A percentile compares a stretch with the other conserved stretches of the same genome.
These are phyloP conservation scores for Blakeslea trispora DNA, from an alignment of 371 early-diverging fungal species.

Conservation along the genomic window DNA sequence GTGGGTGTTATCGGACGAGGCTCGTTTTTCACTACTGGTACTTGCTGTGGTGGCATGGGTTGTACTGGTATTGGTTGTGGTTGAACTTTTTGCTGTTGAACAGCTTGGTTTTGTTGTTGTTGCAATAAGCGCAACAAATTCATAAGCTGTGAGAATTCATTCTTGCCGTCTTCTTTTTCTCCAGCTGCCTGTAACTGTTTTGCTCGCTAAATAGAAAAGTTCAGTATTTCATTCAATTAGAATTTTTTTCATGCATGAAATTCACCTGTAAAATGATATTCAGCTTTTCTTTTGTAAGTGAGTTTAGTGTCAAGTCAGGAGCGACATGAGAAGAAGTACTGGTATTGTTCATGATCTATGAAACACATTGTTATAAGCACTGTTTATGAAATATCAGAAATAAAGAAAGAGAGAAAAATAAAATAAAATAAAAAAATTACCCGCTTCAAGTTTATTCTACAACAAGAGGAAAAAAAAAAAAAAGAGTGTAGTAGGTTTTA, in stretches of 20 bases:
- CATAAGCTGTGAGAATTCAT: constrained; percentile 71
- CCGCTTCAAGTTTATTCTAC: not conserved
- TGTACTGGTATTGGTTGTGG: constrained; percentile 23
- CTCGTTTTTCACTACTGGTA: not conserved
- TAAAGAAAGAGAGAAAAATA: not conserved
- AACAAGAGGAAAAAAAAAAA: too few species aligned
- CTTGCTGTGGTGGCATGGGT: constrained; percentile 13
- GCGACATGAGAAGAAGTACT: not conserved
- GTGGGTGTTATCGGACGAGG: constrained; percentile 27
- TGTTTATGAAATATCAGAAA: not conserved
- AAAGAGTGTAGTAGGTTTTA: too few species aligned
- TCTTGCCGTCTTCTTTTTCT: constrained; percentile 70
- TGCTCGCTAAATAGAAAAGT: constrained; percentile 21
- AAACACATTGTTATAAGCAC: not conserved
- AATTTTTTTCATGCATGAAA: not conserved
- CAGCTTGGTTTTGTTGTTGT: constrained; percentile 33
- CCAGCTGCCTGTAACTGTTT: constrained; percentile 59
- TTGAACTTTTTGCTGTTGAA: constrained; percentile 7
- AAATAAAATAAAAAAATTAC: not conserved
- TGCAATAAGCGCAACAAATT: constrained; percentile 58
- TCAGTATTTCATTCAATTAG: not conserved
- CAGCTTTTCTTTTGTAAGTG: constrained; percentile 39
- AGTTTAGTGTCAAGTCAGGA: constrained; percentile 28
- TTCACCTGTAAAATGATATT: constrained; percentile 39
- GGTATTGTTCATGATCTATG: constrained; percentile 15